Percentiles rank a stretch among this genome's conserved stretches.
Evolutionary conservation across 2,329 filamentous ascomycete genomes (phyloP).

Genomic region (Fonsecaea monophora): DNA sequence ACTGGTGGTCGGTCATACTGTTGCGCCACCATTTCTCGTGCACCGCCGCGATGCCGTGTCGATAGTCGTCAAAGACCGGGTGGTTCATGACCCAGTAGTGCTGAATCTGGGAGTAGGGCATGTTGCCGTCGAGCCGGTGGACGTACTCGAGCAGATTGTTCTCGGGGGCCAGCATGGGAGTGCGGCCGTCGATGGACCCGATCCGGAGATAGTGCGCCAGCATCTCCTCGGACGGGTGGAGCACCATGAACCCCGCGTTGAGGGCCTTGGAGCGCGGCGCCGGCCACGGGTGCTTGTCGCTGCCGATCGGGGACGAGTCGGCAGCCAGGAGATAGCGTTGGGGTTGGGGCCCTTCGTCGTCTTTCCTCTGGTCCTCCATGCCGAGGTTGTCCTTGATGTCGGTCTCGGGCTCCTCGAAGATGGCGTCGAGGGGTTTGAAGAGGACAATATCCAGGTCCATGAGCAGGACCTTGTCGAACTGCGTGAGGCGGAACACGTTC

Average conservation of each 20-base stretch:
- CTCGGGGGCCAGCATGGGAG: constrained; percentile 46
- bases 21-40: constrained; percentile 50
- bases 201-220: constrained; percentile 49
- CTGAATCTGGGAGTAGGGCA: constrained; percentile 51
- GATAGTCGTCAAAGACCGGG: constrained; percentile 48
- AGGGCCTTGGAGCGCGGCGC: constrained; percentile 39
- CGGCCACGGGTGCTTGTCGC: constrained; percentile 48
- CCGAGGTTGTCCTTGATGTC: constrained; percentile 32
- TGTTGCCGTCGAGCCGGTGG: constrained; percentile 48
- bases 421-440: constrained; percentile 47
- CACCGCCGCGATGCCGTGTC: constrained; percentile 46
- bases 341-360: constrained; percentile 45
- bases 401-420: constrained; percentile 47
- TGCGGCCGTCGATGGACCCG: constrained; percentile 43
- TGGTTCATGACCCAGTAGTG: constrained; percentile 51
- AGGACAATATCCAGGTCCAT: constrained; percentile 56
- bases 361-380: constrained; percentile 48
- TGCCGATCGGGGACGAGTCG: constrained; percentile 42
- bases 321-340: constrained; percentile 47
- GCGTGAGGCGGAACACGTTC: constrained; percentile 50
- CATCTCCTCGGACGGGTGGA: constrained; percentile 44
- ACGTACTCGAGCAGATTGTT: constrained; percentile 52
- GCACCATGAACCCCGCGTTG: constrained; percentile 51
- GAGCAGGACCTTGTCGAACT: constrained; percentile 53
- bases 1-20: neutral